phyloP scores from a whole-genome alignment of 805 yeast species.

The Metschnikowia hibisci region DNA sequence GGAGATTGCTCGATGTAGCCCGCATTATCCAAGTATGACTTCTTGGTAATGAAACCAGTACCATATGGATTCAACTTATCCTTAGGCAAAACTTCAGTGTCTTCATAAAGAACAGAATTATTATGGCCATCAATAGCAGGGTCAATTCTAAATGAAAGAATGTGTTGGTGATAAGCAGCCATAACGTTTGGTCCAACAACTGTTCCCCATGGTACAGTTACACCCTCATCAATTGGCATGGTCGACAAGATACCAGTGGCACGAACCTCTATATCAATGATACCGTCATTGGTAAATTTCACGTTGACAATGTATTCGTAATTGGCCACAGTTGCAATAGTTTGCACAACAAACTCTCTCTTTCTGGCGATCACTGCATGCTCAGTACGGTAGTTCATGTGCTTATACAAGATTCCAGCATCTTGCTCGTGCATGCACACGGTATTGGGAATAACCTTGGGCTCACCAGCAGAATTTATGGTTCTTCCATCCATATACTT shows the following conservation, averaged over 20 bases:
- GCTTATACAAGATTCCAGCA: slow-evolving; percentile 72
- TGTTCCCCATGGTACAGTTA: slow-evolving; percentile 69
- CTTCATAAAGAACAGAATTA: slow-evolving; percentile 70
- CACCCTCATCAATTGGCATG: slow-evolving; percentile 71
- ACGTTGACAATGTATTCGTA: slow-evolving; percentile 74
- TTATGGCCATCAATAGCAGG: slow-evolving; percentile 80
- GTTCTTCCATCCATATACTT: slow-evolving; percentile 65
- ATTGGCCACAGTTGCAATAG: slow-evolving; percentile 80
- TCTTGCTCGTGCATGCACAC: slow-evolving; percentile 81
- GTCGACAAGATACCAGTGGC: slow-evolving; percentile 87
- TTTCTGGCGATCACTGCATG: slow-evolving; percentile 71
- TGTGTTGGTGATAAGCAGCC: slow-evolving; percentile 84
- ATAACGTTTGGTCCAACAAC: slow-evolving; percentile 73
- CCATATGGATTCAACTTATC: slow-evolving; percentile 60
- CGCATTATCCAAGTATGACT: slow-evolving; percentile 64
- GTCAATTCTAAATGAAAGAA: slow-evolving; percentile 74
- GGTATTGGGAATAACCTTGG: slow-evolving; percentile 60
- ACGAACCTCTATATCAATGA: slow-evolving; percentile 71
- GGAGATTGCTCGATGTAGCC: slow-evolving; percentile 73
- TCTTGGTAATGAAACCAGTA: slow-evolving; percentile 63
- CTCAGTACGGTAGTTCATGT: slow-evolving; percentile 71
- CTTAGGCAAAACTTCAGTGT: slow-evolving; percentile 56
- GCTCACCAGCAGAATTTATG: slow-evolving; percentile 56
- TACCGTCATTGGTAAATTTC: slow-evolving; percentile 74
- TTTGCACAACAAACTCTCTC: slow-evolving; percentile 75